Evolutionary conservation across 192 early-diverging fungal genomes (phyloP), one percentile per base, ranked within the genome.

Genomic region (Backusella liffmaniae): DNA sequence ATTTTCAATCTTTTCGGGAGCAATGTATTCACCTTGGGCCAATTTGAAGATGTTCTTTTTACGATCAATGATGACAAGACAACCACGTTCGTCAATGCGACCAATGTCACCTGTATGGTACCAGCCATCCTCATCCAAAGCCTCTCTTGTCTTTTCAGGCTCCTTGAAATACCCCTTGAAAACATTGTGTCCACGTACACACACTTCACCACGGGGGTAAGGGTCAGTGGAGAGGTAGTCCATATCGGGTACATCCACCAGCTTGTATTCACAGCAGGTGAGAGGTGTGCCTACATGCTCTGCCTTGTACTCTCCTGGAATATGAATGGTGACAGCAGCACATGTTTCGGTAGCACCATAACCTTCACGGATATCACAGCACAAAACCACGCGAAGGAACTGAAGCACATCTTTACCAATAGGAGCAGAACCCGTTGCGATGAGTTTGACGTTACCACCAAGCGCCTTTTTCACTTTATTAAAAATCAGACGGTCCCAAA

Each of bases 401-500:
- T 91, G 82, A 67, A 92, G 75, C 46, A 93, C 88, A 37, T 91
- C 84, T 75, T 84, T 84, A 72, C 88, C 85, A 59, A 93, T 86
- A 13, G 92, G 93, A 12, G 93, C 93, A 23, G 91, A 90, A n/a
- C 92, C 93, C 0, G 90, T 91, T 65, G 92, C 69, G 41, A 92
- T 87, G 42, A 88, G 77, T 73, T 86, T 84, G 7, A 94, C 83
- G 62, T 85, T 79, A n/a, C 93, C 97, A 69, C 97, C 97, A 18
- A 97, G 85, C 44, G 92, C 73, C 37, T 86, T 85, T 66, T 91
- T 90, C 74, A 96, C 84, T 78, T 97, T 96, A 83, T 86, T 89
- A 81, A 99, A 99, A 26, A 99, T 75, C 3, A 99, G 53, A 30
- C 86, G 79, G 81, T 99, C 97, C 95, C 95, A 97, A 37, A 97